Evolutionary conservation across 108 stramenopile species (phyloP).

Genomic region (Schizochytrium sp.): DNA sequence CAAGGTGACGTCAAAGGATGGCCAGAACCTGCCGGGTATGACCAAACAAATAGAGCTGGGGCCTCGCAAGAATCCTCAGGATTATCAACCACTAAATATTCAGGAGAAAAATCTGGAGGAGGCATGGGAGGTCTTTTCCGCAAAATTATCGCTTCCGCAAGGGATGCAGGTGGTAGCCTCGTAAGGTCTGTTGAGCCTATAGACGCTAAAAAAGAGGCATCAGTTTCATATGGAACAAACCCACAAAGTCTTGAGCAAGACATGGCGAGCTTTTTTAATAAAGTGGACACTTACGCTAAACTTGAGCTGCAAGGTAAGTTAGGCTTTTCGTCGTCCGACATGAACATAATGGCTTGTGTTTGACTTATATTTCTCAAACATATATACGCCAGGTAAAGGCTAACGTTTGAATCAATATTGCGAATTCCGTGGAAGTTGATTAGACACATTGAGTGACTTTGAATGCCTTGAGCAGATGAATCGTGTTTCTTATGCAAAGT

Average conservation of each 20-base stretch:
- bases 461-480: slow-evolving; percentile 38
- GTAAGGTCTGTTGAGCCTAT: not conserved
- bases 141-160: not conserved
- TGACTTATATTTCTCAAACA: not conserved
- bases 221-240: not conserved
- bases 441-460: slow-evolving; percentile 19
- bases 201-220: slow-evolving; percentile 3
- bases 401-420: not conserved
- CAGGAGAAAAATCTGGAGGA: not conserved
- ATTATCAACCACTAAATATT: too few species aligned
- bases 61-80: too few species aligned
- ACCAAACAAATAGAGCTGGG: too few species aligned
- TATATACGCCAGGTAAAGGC: not conserved
- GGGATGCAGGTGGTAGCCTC: slow-evolving; percentile 12
- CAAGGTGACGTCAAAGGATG: too few species aligned
- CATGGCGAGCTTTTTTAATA: not conserved
- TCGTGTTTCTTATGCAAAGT: slow-evolving; percentile 12
- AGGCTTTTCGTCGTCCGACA: not conserved
- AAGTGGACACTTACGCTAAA: slow-evolving; percentile 18
- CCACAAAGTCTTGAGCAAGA: not conserved
- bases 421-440: not conserved
- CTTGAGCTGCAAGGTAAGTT: slow-evolving; percentile 26
- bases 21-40: too few species aligned
- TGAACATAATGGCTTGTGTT: not conserved
- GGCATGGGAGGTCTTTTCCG: slow-evolving; percentile 3